Percentiles rank a stretch among this genome's conserved stretches.
phyloP scores from a whole-genome alignment of 2,329 filamentous ascomycete species.

The Colletotrichum truncatum region DNA sequence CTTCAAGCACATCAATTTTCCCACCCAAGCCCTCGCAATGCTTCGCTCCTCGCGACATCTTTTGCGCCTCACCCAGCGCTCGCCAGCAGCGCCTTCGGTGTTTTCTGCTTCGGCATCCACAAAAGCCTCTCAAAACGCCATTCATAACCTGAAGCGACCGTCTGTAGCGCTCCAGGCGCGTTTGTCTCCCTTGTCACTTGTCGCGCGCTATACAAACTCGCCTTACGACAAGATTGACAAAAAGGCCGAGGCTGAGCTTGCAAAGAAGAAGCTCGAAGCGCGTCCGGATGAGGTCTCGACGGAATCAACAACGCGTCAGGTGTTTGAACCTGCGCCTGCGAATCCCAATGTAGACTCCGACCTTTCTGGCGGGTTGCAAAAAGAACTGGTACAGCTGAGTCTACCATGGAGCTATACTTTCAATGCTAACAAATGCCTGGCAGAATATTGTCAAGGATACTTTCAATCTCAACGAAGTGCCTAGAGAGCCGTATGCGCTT shows the following conservation, averaged over 20 bases:
- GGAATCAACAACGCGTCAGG: conserved; percentile 63
- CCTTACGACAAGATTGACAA: conserved; percentile 54
- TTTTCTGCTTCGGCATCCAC: background rate
- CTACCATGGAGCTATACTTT: background rate
- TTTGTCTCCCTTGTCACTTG: background rate
- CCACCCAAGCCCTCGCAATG: conserved; percentile 33
- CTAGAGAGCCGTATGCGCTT: conserved; percentile 72
- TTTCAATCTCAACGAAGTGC: conserved; percentile 71
- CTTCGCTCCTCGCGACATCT: conserved; percentile 40
- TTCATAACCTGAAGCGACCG: conserved; percentile 22
- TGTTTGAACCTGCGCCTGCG: conserved; percentile 50
- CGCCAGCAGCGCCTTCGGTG: background rate
- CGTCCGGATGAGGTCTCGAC: conserved; percentile 69
- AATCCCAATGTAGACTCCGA: conserved; percentile 34
- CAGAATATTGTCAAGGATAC: conserved; percentile 75
- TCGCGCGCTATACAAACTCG: conserved; percentile 36
- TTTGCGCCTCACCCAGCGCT: conserved; percentile 33
- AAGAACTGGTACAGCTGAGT: conserved; percentile 62
- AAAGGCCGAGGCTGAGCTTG: conserved; percentile 64
- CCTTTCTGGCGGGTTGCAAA: conserved; percentile 46
- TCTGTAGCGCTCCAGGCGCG: conserved; percentile 15
- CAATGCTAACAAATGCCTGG: conserved; percentile 9
- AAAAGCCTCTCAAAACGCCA: background rate
- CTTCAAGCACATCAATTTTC: background rate
- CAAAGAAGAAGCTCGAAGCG: conserved; percentile 63